Conservation (phyloP, 2,329 filamentous ascomycete genomes). For the Hymenoscyphus repandus region DNA sequence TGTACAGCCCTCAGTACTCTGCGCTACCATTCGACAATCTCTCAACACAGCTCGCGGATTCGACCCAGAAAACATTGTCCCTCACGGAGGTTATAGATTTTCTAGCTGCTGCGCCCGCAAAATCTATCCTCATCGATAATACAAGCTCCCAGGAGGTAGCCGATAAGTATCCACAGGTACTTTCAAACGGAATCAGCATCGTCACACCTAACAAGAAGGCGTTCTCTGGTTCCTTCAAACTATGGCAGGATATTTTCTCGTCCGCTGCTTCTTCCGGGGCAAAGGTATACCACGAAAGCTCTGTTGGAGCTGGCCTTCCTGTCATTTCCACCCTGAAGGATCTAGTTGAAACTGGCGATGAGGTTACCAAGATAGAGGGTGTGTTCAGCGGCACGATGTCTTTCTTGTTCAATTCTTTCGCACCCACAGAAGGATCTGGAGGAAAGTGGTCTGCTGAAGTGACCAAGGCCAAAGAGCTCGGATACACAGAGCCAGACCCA, state of each 20-base stretch:
- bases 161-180: constrained; percentile 72
- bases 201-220: constrained; percentile 99
- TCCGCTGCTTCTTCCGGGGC: constrained; percentile 66
- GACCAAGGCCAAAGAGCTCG: constrained; percentile 82
- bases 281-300: constrained; percentile 91
- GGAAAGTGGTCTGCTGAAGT: constrained; percentile 91
- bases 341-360: constrained; percentile 87
- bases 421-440: constrained; percentile 68
- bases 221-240: constrained; percentile 73
- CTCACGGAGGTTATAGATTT: constrained; percentile 70
- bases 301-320: constrained; percentile 87
- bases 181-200: constrained; percentile 78
- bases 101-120: constrained; percentile 70
- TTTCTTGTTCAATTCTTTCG: constrained; percentile 97
- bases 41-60: constrained; percentile 58
- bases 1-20: constrained; percentile 70
- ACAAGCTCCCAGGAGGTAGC: constrained; percentile 87
- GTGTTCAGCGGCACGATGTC: constrained; percentile 98
- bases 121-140: constrained; percentile 87
- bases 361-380: constrained; percentile 88
- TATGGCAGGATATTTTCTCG: constrained; percentile 85
- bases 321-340: constrained; percentile 92
- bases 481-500: constrained; percentile 87
- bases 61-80: constrained; percentile 58
- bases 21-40: constrained; percentile 56